These are phyloP conservation scores for Neofusicoccum ribis DNA, from an alignment of 2,329 filamentous ascomycete genomes.

Conservation along the genomic window DNA sequence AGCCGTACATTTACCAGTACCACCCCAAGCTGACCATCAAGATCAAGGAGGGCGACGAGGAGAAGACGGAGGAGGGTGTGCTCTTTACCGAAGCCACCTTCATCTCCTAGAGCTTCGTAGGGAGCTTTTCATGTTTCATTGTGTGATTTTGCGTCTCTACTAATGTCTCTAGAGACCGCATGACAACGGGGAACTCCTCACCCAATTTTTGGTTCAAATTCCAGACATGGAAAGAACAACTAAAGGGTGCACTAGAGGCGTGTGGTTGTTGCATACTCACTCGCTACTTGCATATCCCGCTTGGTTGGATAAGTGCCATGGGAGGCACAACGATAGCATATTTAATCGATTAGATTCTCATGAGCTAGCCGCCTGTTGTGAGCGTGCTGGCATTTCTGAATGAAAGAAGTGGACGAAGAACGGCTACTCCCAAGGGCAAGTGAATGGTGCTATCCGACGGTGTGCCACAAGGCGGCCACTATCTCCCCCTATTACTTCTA, in stretches of 20 bases:
- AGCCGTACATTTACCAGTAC: constrained; percentile 98
- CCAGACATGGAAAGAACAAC: not conserved
- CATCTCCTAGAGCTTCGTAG: constrained; percentile 59
- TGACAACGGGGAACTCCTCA: constrained; percentile 1
- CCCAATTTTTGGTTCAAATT: constrained; percentile 2
- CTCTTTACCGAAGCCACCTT: constrained; percentile 95
- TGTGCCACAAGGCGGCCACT: too few species aligned
- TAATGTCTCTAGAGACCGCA: constrained; percentile 5
- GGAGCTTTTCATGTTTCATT: not conserved
- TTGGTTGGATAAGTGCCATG: constrained; percentile 4
- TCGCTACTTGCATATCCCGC: constrained; percentile 9
- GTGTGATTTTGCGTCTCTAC: not conserved
- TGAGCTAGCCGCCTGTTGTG: not conserved
- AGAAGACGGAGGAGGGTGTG: constrained; percentile 73
- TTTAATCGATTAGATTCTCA: constrained; percentile 17
- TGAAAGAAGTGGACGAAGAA: not conserved
- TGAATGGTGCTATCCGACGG: too few species aligned
- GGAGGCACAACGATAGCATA: constrained; percentile 3
- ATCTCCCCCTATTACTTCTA: not conserved
- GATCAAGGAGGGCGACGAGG: constrained; percentile 79
- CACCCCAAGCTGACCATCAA: constrained; percentile 72
- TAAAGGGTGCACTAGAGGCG: constrained; percentile 5
- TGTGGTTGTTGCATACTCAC: constrained; percentile 10
- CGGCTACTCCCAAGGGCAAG: not conserved
- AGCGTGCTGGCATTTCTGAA: not conserved